phyloP scores from a whole-genome alignment of 2,329 filamentous ascomycete genomes.

The Aspergillus niger region DNA sequence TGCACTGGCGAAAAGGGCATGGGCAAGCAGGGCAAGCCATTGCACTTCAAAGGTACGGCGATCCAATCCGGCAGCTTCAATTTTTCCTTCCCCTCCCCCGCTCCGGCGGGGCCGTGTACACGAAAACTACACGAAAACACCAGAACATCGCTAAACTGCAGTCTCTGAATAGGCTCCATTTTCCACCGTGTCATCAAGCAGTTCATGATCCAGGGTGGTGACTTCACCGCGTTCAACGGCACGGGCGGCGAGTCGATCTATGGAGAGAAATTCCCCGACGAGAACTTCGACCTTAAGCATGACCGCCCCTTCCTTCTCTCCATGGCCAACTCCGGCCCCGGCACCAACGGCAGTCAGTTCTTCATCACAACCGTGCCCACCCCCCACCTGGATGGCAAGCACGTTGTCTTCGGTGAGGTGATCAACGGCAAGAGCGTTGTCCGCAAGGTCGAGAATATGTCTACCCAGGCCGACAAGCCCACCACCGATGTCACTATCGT shows the following conservation, averaged over 20 bases:
- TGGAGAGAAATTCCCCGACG: conserved; percentile 93
- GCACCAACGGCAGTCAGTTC: conserved; percentile 97
- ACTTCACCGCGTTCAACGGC: conserved; percentile 92
- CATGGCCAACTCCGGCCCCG: conserved; percentile 96
- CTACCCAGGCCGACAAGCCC: conserved; percentile 78
- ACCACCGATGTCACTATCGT: conserved; percentile 69
- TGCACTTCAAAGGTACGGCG: conserved; percentile 76
- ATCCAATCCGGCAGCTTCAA: neutral
- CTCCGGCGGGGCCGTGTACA: neutral
- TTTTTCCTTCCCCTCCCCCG: conserved; percentile 5
- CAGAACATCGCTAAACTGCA: neutral
- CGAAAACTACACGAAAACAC: neutral
- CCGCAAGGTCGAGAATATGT: conserved; percentile 83
- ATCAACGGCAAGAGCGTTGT: conserved; percentile 89
- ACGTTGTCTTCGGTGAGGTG: conserved; percentile 96
- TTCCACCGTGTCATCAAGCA: conserved; percentile 98
- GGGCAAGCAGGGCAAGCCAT: conserved; percentile 76
- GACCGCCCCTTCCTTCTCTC: conserved; percentile 90
- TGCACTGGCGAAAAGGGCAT: conserved; percentile 93
- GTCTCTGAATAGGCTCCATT: conserved; percentile 59
- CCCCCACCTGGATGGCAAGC: conserved; percentile 91
- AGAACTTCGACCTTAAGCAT: conserved; percentile 92
- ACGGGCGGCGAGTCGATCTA: conserved; percentile 98
- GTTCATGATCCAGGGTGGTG: conserved; percentile 98
- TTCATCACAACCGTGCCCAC: conserved; percentile 97